Conservation (phyloP, 257 asterid species). For the Hygrophila difformis region DNA sequence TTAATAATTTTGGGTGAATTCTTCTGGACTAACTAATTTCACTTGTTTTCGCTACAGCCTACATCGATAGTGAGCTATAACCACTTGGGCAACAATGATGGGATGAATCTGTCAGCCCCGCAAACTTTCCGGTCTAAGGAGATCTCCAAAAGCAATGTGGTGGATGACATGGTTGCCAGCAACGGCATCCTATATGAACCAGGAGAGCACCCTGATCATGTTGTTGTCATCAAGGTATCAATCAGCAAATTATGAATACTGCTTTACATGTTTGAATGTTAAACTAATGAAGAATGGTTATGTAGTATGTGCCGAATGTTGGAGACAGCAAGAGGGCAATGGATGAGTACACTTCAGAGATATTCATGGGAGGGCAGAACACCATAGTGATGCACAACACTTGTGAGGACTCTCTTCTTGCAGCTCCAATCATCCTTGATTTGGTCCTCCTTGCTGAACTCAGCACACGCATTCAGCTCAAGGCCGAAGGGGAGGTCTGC, state of each 20-base stretch:
- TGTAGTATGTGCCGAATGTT: conserved; percentile 87
- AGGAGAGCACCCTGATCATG: conserved; percentile 98
- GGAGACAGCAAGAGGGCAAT: conserved; percentile 99
- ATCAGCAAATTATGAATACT: no score
- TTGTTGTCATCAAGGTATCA: conserved; percentile 85
- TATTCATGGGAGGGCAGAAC: conserved; percentile 94
- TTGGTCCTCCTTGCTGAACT: conserved; percentile 96
- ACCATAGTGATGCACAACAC: conserved; percentile 91
- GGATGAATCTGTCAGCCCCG: conserved; percentile 94
- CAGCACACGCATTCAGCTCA: conserved; percentile 85
- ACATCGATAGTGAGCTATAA: conserved; percentile 98
- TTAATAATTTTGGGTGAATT: neutral
- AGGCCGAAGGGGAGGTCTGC: conserved; percentile 68
- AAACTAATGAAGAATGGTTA: no score
- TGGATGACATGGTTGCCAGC: conserved; percentile 99
- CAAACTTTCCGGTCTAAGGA: conserved; percentile 97
- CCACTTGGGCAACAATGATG: conserved; percentile 96
- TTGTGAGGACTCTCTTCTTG: conserved; percentile 94
- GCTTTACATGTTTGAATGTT: no score
- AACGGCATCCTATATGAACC: conserved; percentile 88
- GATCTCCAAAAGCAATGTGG: conserved; percentile 96
- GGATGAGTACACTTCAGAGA: conserved; percentile 99
- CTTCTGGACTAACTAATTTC: neutral
- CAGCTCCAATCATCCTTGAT: conserved; percentile 93
- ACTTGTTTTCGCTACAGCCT: conserved; percentile 41